These are phyloP conservation scores for Hypomontagnella submonticulosa DNA, from an alignment of 495 filamentous ascomycete species.

Conservation along the genomic window DNA sequence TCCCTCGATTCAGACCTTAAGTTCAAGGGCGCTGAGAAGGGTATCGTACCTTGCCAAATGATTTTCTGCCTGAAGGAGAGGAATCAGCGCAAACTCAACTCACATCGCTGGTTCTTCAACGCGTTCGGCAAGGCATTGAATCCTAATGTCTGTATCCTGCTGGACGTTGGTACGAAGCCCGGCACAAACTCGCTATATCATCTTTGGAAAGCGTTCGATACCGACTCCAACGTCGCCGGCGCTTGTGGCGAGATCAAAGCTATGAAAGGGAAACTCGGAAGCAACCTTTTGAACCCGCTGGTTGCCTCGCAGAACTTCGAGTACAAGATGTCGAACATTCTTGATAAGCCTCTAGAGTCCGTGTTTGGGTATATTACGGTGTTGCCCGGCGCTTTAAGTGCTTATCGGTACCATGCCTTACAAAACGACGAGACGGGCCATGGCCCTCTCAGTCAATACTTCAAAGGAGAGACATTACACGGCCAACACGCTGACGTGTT, in stretches of 20 bases:
- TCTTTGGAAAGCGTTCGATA: slow-evolving; percentile 98
- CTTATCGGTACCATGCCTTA: slow-evolving; percentile 95
- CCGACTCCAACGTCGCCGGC: slow-evolving; percentile 94
- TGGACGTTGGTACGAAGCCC: slow-evolving; percentile 95
- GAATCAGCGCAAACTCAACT: slow-evolving; percentile 98
- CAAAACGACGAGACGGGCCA: slow-evolving; percentile 97
- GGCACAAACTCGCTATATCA: slow-evolving; percentile 91
- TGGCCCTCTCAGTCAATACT: slow-evolving; percentile 96
- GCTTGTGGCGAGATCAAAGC: slow-evolving; percentile 98
- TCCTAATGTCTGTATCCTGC: slow-evolving; percentile 94
- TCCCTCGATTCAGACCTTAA: slow-evolving; percentile 94
- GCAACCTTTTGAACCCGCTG: slow-evolving; percentile 90
- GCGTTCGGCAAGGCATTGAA: slow-evolving; percentile 93
- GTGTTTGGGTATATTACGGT: slow-evolving; percentile 99
- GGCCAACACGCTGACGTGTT: slow-evolving; percentile 98
- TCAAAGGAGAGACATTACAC: slow-evolving; percentile 97
- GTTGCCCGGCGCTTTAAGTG: slow-evolving; percentile 91
- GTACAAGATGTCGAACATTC: slow-evolving; percentile 99
- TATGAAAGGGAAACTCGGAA: slow-evolving; percentile 85
- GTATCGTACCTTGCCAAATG: slow-evolving; percentile 98
- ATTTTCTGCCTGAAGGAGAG: slow-evolving; percentile 99
- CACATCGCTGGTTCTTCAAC: slow-evolving; percentile 99
- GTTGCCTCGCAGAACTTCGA: slow-evolving; percentile 99
- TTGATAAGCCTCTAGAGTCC: slow-evolving; percentile 96
- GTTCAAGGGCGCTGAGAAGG: slow-evolving; percentile 99